Conservation (phyloP, 2,329 filamentous ascomycete genomes). For the Fusarium stilboides region DNA sequence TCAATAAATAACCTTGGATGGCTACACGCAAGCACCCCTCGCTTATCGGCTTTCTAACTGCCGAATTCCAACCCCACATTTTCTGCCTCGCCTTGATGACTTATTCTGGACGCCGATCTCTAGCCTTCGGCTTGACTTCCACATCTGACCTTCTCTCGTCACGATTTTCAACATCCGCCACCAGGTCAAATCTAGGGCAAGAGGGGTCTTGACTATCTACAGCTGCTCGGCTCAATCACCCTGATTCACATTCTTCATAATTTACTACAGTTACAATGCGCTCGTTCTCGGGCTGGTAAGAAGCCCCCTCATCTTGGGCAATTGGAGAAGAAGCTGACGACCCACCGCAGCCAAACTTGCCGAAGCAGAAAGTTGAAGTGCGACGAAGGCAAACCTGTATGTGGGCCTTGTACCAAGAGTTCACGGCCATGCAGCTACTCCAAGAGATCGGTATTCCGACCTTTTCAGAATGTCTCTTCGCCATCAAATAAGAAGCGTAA, state of each 20-base stretch:
- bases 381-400: conserved; percentile 44
- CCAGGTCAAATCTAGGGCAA: background rate
- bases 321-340: background rate
- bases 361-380: conserved; percentile 49
- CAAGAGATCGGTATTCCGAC: conserved; percentile 39
- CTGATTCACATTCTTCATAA: fast-evolving
- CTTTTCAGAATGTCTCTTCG: conserved; percentile 7
- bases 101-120: background rate
- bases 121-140: conserved; percentile 2
- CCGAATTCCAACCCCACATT: conserved; percentile 28
- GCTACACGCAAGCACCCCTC: conserved; percentile 4
- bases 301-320: fast-evolving
- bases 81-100: conserved; percentile 35
- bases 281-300: conserved; percentile 46
- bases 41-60: background rate
- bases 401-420: conserved; percentile 42
- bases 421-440: conserved; percentile 35
- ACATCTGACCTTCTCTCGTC: too few species aligned
- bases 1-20: conserved; percentile 2
- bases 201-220: background rate
- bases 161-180: background rate
- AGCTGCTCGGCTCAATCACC: conserved; percentile 3
- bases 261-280: conserved; percentile 25
- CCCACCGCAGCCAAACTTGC: conserved; percentile 36
- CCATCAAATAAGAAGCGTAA: background rate